Evolutionary conservation across 345 rosid species (phyloP), one percentile per base, ranked within the genome.

Genomic region (Adansonia digitata): DNA sequence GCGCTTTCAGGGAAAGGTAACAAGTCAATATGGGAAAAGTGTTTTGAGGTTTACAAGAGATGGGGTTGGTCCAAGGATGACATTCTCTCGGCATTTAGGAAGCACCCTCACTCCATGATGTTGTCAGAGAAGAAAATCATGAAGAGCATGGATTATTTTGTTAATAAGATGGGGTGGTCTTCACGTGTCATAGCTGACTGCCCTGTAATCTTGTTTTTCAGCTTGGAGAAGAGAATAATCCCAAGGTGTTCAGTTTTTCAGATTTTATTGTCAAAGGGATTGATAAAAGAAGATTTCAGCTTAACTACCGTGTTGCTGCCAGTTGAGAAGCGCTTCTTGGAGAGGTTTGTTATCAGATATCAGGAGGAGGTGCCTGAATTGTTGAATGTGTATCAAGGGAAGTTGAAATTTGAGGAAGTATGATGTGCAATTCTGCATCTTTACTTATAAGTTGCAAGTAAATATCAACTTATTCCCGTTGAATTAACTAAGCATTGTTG

Each of bases 1-100:
- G 83, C 88, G 0, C 75, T 84, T 14, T 81, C 82, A 1, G 85
- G 87, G 27, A 78, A 83, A 74, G 80, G 82, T 5, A 89, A 75
- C 27, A 80, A 76, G 49, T 80, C 85, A 7, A 83, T 73, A 11
- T 82, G 88, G 88, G 81, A 84, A 5, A 75, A 78, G 35, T 77
- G 86, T 2, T 75, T 77, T 62, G 83, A 86, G 84, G 85, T 82
- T 18, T 90, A 85, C 43, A 51, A 48, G 79, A 77, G 81, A 63
- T 89, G 88, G 90, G 89, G 85, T 5, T 89, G 90, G 94, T 77
- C 88, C 18, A 77, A 79, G 56, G 88, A 86, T 8, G 86, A 83
- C n/a, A 82, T 84, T 24, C 60, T 67, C 37, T 60, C 73, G 0
- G 90, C 90, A 2, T 89, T 87, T 52, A 85, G 74, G 73, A 87